Evolutionary conservation across 2,329 filamentous ascomycete genomes (phyloP).

Genomic region (Clarireedia monteithiana): DNA sequence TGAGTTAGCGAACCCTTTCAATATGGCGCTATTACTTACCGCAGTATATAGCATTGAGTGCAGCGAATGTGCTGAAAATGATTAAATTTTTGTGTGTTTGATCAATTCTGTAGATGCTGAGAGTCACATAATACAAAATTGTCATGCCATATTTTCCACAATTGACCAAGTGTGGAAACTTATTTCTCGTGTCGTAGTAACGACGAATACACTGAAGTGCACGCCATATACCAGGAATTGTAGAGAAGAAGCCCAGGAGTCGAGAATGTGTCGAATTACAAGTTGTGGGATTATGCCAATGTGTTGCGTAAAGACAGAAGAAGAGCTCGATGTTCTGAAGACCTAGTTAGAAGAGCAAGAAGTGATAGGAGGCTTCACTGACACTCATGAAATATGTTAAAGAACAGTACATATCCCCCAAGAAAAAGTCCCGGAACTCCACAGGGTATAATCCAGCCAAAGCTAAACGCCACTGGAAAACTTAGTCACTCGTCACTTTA

Average conservation of each 20-base stretch:
- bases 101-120: slow-evolving; percentile 79
- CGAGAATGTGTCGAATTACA: slow-evolving; percentile 86
- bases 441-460: slow-evolving; percentile 85
- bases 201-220: slow-evolving; percentile 84
- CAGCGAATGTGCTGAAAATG: slow-evolving; percentile 71
- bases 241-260: slow-evolving; percentile 75
- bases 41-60: slow-evolving; percentile 76
- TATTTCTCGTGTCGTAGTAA: slow-evolving; percentile 76
- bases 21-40: slow-evolving; percentile 41
- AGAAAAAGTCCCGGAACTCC: slow-evolving; percentile 94
- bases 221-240: slow-evolving; percentile 83
- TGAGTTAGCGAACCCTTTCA: neutral
- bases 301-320: slow-evolving; percentile 82
- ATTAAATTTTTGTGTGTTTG: slow-evolving; percentile 49
- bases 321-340: slow-evolving; percentile 79
- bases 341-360: slow-evolving; percentile 18
- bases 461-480: slow-evolving; percentile 66
- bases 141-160: slow-evolving; percentile 85
- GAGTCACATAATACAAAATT: slow-evolving; percentile 66
- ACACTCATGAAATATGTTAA: slow-evolving; percentile 83
- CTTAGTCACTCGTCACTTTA: slow-evolving; percentile 24
- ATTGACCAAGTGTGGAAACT: slow-evolving; percentile 89
- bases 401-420: slow-evolving; percentile 97
- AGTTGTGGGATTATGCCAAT: slow-evolving; percentile 63
- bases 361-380: slow-evolving; percentile 34